Evolutionary conservation across 169 alveolate species (phyloP).

Genomic region (Plasmodium vivax): DNA sequence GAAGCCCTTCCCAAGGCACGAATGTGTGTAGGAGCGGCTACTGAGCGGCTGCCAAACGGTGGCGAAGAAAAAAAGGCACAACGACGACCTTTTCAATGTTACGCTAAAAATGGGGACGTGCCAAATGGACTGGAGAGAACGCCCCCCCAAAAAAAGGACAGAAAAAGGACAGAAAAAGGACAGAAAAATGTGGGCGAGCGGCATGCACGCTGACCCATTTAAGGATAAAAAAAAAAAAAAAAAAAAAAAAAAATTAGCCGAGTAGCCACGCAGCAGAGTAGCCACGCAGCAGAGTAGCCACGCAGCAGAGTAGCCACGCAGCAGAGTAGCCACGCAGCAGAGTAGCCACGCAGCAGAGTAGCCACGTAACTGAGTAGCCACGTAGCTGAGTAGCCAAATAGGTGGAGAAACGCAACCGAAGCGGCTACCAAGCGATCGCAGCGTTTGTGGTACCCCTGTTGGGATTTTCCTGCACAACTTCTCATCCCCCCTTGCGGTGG

Average conservation of each 20-base stretch:
- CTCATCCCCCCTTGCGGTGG: neutral
- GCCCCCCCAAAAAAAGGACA: neutral
- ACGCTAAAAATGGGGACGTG: neutral
- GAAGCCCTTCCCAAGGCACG: neutral
- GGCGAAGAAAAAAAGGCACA: neutral
- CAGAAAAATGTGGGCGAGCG: neutral
- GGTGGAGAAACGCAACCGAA: neutral
- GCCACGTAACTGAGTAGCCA: too few relatives aligned
- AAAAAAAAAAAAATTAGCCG: too few relatives aligned
- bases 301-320: too few relatives aligned
- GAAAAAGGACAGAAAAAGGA: neutral
- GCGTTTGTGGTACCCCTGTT: neutral
- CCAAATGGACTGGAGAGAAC: neutral
- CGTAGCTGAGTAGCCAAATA: too few relatives aligned
- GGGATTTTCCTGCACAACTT: neutral
- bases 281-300: too few relatives aligned
- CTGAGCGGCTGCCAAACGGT: neutral
- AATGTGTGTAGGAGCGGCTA: neutral
- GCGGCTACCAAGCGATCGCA: neutral
- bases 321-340: too few relatives aligned
- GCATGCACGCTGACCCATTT: neutral
- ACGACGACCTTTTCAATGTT: neutral
- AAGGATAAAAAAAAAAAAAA: neutral
- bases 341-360: too few relatives aligned
- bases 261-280: too few relatives aligned